Conservation (phyloP, 1,284 basidiomycete species). For the Trametes versicolor region DNA sequence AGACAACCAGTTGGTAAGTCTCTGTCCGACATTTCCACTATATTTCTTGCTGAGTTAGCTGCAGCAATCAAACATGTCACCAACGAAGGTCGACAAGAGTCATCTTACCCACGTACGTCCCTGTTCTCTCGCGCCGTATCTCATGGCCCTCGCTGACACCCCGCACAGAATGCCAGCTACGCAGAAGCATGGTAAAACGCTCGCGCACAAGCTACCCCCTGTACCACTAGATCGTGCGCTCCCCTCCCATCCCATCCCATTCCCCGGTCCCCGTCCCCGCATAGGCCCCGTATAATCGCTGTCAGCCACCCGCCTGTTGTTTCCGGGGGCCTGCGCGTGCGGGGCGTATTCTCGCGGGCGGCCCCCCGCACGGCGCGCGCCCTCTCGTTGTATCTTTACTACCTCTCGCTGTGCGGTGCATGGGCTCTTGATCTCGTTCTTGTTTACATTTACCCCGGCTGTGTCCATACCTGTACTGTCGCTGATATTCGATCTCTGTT, state of each 20-base stretch:
- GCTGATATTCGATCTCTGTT: neutral
- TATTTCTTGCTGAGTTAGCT: too few relatives aligned
- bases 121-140: neutral
- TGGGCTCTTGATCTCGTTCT: neutral
- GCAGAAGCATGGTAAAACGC: slow-evolving; percentile 30
- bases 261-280: neutral
- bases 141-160: too few relatives aligned
- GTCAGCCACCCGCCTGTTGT: slow-evolving; percentile 20
- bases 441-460: slow-evolving; percentile 10
- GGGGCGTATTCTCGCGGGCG: neutral
- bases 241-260: neutral
- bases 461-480: slow-evolving; percentile 18
- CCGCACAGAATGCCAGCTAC: slow-evolving; percentile 16
- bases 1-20: slow-evolving; percentile 23
- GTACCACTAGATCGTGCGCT: slow-evolving; percentile 30
- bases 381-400: slow-evolving; percentile 18
- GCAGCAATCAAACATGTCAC: slow-evolving; percentile 22
- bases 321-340: neutral
- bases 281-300: slow-evolving; percentile 17
- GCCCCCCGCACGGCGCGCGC: neutral
- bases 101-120: slow-evolving; percentile 22
- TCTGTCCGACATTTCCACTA: too few relatives aligned
- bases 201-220: slow-evolving; percentile 11
- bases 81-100: slow-evolving; percentile 27
- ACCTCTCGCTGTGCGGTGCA: slow-evolving; percentile 15